A percentile compares a stretch with the other conserved stretches of the same genome.
phyloP scores from a whole-genome alignment of 805 yeast genomes.

The Isabelozyma gotoi region DNA sequence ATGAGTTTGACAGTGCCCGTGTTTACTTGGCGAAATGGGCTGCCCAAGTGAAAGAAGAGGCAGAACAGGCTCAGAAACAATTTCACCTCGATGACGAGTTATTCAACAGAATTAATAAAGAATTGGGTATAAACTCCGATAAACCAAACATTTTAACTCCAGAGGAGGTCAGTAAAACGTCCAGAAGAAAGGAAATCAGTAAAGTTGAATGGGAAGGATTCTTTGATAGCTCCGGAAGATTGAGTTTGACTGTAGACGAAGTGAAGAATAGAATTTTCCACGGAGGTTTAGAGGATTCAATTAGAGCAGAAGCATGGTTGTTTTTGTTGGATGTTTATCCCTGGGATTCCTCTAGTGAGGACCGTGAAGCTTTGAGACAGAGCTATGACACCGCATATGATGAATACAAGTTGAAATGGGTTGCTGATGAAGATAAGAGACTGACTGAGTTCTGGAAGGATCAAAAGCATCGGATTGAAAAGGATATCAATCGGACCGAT shows the following conservation, averaged over 20 bases:
- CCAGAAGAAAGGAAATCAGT: conserved; percentile 67
- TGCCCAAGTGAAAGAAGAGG: conserved; percentile 86
- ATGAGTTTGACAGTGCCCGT: conserved; percentile 91
- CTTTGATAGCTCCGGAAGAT: conserved; percentile 77
- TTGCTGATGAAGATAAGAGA: conserved; percentile 49
- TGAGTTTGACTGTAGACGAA: conserved; percentile 71
- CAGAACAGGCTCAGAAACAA: conserved; percentile 57
- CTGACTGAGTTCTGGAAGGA: conserved; percentile 75
- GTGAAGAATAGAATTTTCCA: conserved; percentile 84
- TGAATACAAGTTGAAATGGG: conserved; percentile 72
- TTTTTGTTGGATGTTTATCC: conserved; percentile 81
- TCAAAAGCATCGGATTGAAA: conserved; percentile 85
- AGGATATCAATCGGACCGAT: conserved; percentile 91
- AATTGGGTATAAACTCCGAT: conserved; percentile 51
- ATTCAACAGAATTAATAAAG: conserved; percentile 55
- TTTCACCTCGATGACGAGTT: conserved; percentile 58
- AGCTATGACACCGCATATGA: conserved; percentile 62
- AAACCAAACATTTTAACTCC: conserved; percentile 48
- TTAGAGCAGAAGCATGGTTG: conserved; percentile 80
- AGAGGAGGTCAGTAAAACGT: conserved; percentile 57
- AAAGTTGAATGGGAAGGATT: conserved; percentile 79
- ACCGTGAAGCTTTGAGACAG: conserved; percentile 57
- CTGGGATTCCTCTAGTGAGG: conserved; percentile 79
- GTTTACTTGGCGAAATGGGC: conserved; percentile 97
- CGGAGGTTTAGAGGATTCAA: conserved; percentile 67